Percentiles rank a stretch among this genome's conserved stretches.
Evolutionary conservation across 192 early-diverging fungal genomes (phyloP).

Genomic region (Backusella australiensis): DNA sequence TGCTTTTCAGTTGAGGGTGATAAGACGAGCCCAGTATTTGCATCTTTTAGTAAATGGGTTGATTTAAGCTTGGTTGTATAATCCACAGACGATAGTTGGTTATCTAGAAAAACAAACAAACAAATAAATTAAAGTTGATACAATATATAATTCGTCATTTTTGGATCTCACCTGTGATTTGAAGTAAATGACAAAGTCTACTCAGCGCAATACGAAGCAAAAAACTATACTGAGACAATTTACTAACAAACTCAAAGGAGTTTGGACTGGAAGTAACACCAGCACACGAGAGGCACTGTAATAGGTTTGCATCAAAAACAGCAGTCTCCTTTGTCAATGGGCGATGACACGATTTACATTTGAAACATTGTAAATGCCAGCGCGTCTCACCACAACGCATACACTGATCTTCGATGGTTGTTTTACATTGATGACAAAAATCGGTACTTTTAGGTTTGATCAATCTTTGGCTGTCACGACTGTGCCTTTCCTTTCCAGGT

Average conservation of each 20-base stretch:
- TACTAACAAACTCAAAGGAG: slow-evolving; percentile 72
- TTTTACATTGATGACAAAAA: slow-evolving; percentile 73
- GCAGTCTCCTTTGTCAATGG: slow-evolving; percentile 18
- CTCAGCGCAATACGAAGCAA: slow-evolving; percentile 81
- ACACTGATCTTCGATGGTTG: slow-evolving; percentile 88
- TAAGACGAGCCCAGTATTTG: neutral
- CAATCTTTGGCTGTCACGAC: slow-evolving; percentile 22
- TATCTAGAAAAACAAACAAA: neutral
- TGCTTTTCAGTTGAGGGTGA: slow-evolving; percentile 22
- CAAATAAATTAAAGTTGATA: neutral
- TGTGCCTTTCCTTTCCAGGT: slow-evolving; percentile 42
- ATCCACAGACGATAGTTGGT: slow-evolving; percentile 21
- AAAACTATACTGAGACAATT: slow-evolving; percentile 91
- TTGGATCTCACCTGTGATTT: slow-evolving; percentile 25
- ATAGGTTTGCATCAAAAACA: slow-evolving; percentile 13
- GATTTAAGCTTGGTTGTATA: slow-evolving; percentile 22
- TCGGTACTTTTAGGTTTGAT: slow-evolving; percentile 56
- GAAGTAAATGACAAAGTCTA: slow-evolving; percentile 74
- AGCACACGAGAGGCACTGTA: slow-evolving; percentile 22
- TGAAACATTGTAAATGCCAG: slow-evolving; percentile 85
- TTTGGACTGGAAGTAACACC: neutral
- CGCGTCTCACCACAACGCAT: slow-evolving; percentile 64
- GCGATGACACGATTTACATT: slow-evolving; percentile 68
- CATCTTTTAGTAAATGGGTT: neutral
- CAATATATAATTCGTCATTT: too few species aligned